Evolutionary conservation across 257 asterid species (phyloP), one percentile per base, ranked within the genome.

Genomic region (Schizonepeta tenuifolia): DNA sequence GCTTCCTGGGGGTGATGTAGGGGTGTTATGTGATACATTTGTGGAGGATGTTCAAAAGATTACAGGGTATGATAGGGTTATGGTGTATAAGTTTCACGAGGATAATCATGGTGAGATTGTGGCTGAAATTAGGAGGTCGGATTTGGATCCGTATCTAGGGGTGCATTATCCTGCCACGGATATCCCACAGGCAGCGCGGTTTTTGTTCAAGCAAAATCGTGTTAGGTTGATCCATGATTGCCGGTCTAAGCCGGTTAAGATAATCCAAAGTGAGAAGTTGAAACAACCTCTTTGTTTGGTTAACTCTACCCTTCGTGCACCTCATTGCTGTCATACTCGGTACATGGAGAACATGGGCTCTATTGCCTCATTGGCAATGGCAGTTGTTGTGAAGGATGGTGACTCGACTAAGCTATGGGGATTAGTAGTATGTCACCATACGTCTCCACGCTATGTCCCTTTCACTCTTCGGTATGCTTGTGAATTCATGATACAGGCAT

Each of bases 121-220:
- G 76, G 82, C 93, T 0, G 93, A 90, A 57, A 82, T 86, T 71
- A 80, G 85, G 60, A 65, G 86, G 73, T 72, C 90, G 1, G 88
- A 84, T 2, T 80, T 90, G 50, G 95, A 86, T 28, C 85, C 93
- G 12, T 90, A 85, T 71, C 65, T 86, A 24, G 89, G n/a, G 1
- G 36, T 88, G 82, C 95, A 86, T 77, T 88, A 90, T 75, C 95
- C 96, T 33, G 90, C 94, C 4, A 80, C 83, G 1, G 94, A 89
- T 81, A 75, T 89, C 24, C 94, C 94, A 13, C 94, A 87, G 65
- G 89, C 91, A 5, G 89, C 87, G 0, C 85, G 91, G 2, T 85
- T 86, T 79, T 79, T 86, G 82, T 90, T 88, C 77, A 79, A 82
- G 76, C 88, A 88, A 67, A 86, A 78, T 57, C 82, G 81, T n/a